Evolutionary conservation across 2,329 filamentous ascomycete species (phyloP).

Genomic region (Laburnicola sp.): DNA sequence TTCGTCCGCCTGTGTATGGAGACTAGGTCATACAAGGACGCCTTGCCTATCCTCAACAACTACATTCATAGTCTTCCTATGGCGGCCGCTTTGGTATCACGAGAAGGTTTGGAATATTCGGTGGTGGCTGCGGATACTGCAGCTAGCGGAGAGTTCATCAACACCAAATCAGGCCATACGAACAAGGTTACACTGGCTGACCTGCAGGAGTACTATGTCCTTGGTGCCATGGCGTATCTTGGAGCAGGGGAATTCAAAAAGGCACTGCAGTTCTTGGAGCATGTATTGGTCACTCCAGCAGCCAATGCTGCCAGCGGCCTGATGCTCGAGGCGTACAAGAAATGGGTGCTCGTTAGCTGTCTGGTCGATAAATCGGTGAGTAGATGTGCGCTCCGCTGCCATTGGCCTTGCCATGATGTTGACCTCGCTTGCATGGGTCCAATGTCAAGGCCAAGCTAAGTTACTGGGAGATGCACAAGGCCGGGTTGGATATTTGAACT

Average conservation of each 20-base stretch:
- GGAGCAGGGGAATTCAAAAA: slow-evolving; percentile 48
- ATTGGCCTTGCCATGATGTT: neutral
- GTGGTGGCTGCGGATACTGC: slow-evolving; percentile 47
- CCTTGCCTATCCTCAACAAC: slow-evolving; percentile 65
- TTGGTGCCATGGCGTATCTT: slow-evolving; percentile 54
- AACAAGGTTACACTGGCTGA: slow-evolving; percentile 55
- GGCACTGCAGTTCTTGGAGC: slow-evolving; percentile 53
- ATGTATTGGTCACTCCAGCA: slow-evolving; percentile 64
- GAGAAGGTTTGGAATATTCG: slow-evolving; percentile 44
- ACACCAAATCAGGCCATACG: slow-evolving; percentile 61
- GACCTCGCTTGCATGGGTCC: too few relatives aligned
- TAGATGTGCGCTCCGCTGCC: slow-evolving; percentile 2
- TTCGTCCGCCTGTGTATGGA: slow-evolving; percentile 62
- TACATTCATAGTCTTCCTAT: slow-evolving; percentile 67
- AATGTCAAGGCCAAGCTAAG: too few relatives aligned
- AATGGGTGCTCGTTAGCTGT: slow-evolving; percentile 79
- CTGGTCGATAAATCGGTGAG: slow-evolving; percentile 67
- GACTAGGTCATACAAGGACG: slow-evolving; percentile 57
- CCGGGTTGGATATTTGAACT: slow-evolving; percentile 4
- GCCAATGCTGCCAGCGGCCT: slow-evolving; percentile 69
- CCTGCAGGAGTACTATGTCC: slow-evolving; percentile 60
- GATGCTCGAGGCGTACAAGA: slow-evolving; percentile 89
- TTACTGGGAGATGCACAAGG: neutral
- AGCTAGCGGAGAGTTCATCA: slow-evolving; percentile 62
- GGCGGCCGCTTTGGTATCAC: slow-evolving; percentile 30